Base-by-base conservation (phyloP, 2,329 filamentous ascomycete species). In the Aspergillus vadensis region DNA sequence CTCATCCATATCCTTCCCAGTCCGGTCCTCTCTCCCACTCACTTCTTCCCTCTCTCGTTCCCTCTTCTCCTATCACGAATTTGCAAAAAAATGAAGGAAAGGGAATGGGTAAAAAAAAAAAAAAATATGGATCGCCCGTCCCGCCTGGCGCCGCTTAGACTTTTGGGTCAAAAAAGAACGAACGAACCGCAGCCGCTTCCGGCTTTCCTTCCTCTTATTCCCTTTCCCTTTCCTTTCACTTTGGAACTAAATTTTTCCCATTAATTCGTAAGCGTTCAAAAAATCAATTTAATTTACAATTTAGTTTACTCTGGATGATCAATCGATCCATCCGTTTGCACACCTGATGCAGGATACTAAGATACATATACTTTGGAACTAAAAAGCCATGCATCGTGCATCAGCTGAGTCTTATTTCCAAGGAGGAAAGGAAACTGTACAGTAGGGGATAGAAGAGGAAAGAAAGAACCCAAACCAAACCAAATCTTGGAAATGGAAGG, bases 61-160 rank as follows among this genome's bases (percentile, higher is more conserved):
- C 30, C 23, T 7, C 3, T 36, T 39, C 27, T 53, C 38, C 50
- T 39, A 53, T 36, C 39, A 53, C 39, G 17, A 19, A 41, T n/a
- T 10, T 17, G 53, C 12, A 14, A 25, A 25, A 25, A 25, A 53
- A 27, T n/a, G 12, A 52, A 41, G 39, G 53, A 30, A 21, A 10
- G 51, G n/a, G 39, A 53, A 27, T n/a, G 12, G 1, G 25, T n/a
- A 25, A 2, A 8, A 25, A 27, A 15, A 19, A 30, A 21, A 25
- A 52, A 41, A 54, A 54, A 41, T 57, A 65, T 65, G 61, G 63
- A 65, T 65, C 63, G 52, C 57, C 59, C 63, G 61, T 63, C 63
- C 63, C 61, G 61, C 61, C 51, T 44, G 58, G 58, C 30, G 52
- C 52, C 52, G 39, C 52, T 55, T 59, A 61, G 60, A 58, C 54